Evolutionary conservation across 2,329 filamentous ascomycete species (phyloP).

Genomic region (Apiospora sp.): DNA sequence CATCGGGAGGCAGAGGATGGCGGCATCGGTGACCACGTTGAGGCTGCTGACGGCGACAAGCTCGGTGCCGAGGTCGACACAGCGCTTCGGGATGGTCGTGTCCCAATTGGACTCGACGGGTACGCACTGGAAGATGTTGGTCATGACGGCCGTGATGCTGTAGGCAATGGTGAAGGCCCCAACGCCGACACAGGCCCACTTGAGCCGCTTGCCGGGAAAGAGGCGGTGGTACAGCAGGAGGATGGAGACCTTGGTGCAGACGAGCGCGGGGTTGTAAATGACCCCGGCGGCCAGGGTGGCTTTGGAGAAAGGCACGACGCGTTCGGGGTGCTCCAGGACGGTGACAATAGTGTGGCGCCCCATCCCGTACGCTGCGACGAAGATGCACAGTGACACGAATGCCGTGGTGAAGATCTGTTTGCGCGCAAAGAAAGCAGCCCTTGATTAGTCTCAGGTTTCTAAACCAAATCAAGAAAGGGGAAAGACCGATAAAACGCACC

Average conservation of each 20-base stretch:
- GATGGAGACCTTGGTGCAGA: conserved; percentile 14
- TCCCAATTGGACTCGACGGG: not conserved
- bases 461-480: too few species aligned
- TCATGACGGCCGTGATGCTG: not conserved
- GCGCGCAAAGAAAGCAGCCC: too few species aligned
- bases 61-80: not conserved
- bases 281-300: conserved; percentile 6
- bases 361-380: conserved; percentile 10
- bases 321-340: conserved; percentile 10
- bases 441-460: too few species aligned
- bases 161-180: not conserved
- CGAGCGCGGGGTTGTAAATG: conserved; percentile 7
- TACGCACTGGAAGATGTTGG: not conserved
- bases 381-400: conserved; percentile 8
- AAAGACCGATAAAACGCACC: too few species aligned
- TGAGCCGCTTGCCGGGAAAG: not conserved
- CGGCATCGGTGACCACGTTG: not conserved
- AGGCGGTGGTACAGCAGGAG: not conserved
- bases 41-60: not conserved
- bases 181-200: not conserved
- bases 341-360: conserved; percentile 21
- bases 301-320: conserved; percentile 10
- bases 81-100: not conserved
- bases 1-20: not conserved
- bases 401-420: conserved; percentile 1